These are phyloP conservation scores for Knufia petricola DNA, from an alignment of 2,329 filamentous ascomycete species.

Conservation along the genomic window DNA sequence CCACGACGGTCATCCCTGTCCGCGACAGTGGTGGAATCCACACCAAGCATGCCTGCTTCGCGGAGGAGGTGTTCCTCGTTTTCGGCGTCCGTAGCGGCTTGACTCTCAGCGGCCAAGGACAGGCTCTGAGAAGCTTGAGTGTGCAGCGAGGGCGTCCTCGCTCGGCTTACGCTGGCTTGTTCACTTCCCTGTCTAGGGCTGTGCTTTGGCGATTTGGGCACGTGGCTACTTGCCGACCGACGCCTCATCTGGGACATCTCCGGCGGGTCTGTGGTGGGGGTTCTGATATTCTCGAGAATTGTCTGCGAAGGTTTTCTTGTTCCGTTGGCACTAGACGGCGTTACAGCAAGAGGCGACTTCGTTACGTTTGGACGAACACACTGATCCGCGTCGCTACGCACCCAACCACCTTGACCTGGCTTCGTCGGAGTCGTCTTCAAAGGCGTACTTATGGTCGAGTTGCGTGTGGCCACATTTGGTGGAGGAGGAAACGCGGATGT, in stretches of 20 bases:
- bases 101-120: neutral
- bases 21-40: constrained; percentile 25
- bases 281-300: constrained; percentile 20
- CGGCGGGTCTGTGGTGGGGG: neutral
- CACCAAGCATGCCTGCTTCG: constrained; percentile 55
- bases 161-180: neutral
- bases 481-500: constrained; percentile 22
- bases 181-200: neutral
- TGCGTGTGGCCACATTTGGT: neutral
- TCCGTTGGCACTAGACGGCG: neutral
- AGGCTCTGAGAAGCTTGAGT: constrained; percentile 26
- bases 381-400: constrained; percentile 12
- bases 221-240: neutral
- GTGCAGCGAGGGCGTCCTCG: constrained; percentile 11
- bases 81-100: constrained; percentile 32
- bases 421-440: constrained; percentile 19
- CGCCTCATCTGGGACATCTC: constrained; percentile 1
- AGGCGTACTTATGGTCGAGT: constrained; percentile 13
- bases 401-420: constrained; percentile 10
- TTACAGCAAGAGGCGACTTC: neutral
- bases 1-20: constrained; percentile 33
- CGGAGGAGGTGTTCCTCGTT: constrained; percentile 59
- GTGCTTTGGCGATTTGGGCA: neutral
- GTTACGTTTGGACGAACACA: constrained; percentile 4
- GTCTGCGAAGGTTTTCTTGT: constrained; percentile 8